These are phyloP conservation scores for Eucalyptus urophylla DNA, from an alignment of 345 rosid genomes.

Conservation along the genomic window DNA sequence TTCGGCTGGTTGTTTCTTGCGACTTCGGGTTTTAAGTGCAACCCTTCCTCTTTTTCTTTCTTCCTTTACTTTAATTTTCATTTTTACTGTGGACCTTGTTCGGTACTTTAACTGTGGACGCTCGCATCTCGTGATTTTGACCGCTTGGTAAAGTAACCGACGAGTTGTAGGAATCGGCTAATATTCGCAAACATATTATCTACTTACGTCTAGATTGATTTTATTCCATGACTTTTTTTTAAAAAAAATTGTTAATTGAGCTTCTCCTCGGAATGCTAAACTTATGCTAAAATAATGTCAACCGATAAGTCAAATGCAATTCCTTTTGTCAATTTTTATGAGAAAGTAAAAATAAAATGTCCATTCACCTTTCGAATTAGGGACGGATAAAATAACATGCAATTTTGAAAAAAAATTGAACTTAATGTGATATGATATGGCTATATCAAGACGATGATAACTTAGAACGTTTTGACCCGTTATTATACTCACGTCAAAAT, in stretches of 20 bases:
- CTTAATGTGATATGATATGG: rapidly evolving
- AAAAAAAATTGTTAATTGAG: rapidly evolving
- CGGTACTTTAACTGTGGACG: too few species aligned
- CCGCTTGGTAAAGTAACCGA: not conserved
- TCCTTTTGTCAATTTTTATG: rapidly evolving
- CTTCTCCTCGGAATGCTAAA: not conserved
- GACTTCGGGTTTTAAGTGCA: not conserved
- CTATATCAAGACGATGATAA: not conserved
- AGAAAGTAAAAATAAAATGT: not conserved
- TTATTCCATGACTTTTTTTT: not conserved
- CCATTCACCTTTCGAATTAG: rapidly evolving
- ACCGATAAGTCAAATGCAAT: rapidly evolving
- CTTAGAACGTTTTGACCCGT: rapidly evolving
- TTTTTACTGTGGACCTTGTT: not conserved
- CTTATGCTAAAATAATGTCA: not conserved
- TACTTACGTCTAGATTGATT: not conserved
- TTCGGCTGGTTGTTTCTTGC: not conserved
- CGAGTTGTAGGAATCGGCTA: not conserved
- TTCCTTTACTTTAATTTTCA: not conserved
- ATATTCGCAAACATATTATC: not conserved
- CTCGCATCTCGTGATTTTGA: not conserved
- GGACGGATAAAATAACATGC: rapidly evolving
- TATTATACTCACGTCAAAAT: rapidly evolving
- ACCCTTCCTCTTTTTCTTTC: not conserved
- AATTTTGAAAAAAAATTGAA: not conserved